Evolutionary conservation across 768 basidiomycete genomes (phyloP), one percentile per base, ranked within the genome.

Genomic region (Suillus cothurnatus): DNA sequence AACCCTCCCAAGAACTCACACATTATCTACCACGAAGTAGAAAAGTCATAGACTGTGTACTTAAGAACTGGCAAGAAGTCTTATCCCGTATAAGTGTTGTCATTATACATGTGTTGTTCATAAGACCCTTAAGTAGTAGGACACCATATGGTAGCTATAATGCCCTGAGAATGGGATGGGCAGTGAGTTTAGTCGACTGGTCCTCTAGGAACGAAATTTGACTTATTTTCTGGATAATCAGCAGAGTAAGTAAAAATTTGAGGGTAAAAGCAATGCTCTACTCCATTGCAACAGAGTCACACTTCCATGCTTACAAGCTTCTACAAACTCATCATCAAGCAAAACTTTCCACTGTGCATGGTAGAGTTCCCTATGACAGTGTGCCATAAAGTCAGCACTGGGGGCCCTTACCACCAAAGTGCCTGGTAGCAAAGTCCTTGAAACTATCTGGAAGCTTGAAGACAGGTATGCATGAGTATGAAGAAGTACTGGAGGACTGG

Each of bases 211-310:
- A 17, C 11, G 9, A 1, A 11, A 4, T 11, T 45, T n/a, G 21
- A 69, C 71, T 38, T 49, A 78, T 79, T 79, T 60, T 79, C 78
- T 0, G 75, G 77, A 60, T 78, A 78, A 56, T 78, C 73, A 2
- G 77, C 74, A 26, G 72, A 71, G 57, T 77, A 77, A 1, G 75
- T 74, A 34, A 77, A 71, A 2, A 78, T 67, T 5, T 68, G 62
- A 12, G 71, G 71, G 59, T 70, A 78, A 6, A 70, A 43, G 12
- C 36, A 34, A 14, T 45, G 21, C 15, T 53, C 26, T 1, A 71
- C 19, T 1, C 70, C 63, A 50, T 70, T 64, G 26, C 38, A 38
- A 38, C 68, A 69, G 3, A 0, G 12, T 53, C n/a, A 71, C 52
- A 5, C 70, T 65, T 2, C 70, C 64, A 11, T 45, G 43, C 8